phyloP scores from a whole-genome alignment of 2,329 filamentous ascomycete species.

The Alternaria incomplexa region DNA sequence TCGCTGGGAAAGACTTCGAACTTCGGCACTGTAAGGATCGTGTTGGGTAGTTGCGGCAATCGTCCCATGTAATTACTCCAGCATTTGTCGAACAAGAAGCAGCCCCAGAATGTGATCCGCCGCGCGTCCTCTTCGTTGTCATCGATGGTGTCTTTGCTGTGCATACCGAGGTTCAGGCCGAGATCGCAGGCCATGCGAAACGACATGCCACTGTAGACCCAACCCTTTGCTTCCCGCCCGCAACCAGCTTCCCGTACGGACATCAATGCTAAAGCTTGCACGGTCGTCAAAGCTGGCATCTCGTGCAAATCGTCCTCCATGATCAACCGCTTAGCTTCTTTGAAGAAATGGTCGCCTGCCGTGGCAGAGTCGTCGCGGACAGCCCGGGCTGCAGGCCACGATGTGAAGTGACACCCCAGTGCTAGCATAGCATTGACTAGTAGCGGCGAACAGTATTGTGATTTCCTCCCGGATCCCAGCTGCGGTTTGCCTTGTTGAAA shows the following conservation, averaged over 20 bases:
- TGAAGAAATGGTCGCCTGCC: constrained; percentile 95
- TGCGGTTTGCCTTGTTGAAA: constrained; percentile 74
- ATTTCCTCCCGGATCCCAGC: constrained; percentile 56
- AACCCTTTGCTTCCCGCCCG: constrained; percentile 90
- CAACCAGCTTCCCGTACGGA: constrained; percentile 95
- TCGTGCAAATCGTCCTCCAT: constrained; percentile 93
- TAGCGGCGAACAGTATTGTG: constrained; percentile 83
- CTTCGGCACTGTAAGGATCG: constrained; percentile 82
- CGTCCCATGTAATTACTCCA: constrained; percentile 98
- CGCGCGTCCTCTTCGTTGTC: constrained; percentile 89
- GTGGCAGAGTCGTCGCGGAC: constrained; percentile 77
- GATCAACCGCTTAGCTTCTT: constrained; percentile 87
- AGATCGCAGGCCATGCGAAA: constrained; percentile 97
- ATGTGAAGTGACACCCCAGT: constrained; percentile 91
- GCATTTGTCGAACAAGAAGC: constrained; percentile 97
- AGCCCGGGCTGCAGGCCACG: constrained; percentile 72
- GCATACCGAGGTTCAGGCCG: constrained; percentile 80
- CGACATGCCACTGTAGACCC: constrained; percentile 98
- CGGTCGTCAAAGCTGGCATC: constrained; percentile 83
- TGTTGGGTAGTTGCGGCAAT: constrained; percentile 81
- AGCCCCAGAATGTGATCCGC: constrained; percentile 95
- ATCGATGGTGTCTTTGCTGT: constrained; percentile 63
- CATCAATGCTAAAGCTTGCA: constrained; percentile 94
- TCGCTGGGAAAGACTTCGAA: constrained; percentile 90
- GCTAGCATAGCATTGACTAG: constrained; percentile 94